Evolutionary conservation across 2,329 filamentous ascomycete genomes (phyloP).

Genomic region (Epicoccum sorghinum): DNA sequence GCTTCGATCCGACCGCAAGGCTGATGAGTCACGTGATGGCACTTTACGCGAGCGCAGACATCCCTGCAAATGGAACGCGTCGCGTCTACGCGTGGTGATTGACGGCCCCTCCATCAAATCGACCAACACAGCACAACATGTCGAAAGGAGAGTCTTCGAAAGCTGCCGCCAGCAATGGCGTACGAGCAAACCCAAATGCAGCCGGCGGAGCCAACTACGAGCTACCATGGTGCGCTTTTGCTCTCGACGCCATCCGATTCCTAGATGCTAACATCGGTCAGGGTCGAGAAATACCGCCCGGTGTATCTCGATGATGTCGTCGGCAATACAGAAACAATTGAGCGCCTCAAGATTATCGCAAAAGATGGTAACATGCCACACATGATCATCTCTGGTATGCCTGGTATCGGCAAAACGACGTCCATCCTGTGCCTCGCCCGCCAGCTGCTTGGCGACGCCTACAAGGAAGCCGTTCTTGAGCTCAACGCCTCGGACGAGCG

Average conservation of each 20-base stretch:
- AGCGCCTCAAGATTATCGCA: slow-evolving; percentile 96
- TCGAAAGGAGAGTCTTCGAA: slow-evolving; percentile 58
- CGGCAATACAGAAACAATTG: slow-evolving; percentile 96
- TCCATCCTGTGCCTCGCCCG: slow-evolving; percentile 91
- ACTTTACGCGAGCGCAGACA: not conserved
- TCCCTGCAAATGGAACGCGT: slow-evolving; percentile 15
- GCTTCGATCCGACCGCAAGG: not conserved
- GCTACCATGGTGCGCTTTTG: slow-evolving; percentile 70
- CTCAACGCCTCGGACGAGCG: slow-evolving; percentile 96
- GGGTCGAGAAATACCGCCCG: slow-evolving; percentile 98
- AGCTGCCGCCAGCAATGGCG: slow-evolving; percentile 51
- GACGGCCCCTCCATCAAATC: slow-evolving; percentile 19
- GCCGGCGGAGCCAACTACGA: slow-evolving; percentile 65
- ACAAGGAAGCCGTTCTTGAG: slow-evolving; percentile 97
- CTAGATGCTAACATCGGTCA: slow-evolving; percentile 44
- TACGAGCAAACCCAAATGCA: slow-evolving; percentile 49
- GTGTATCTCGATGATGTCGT: slow-evolving; percentile 96
- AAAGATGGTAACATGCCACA: slow-evolving; percentile 99
- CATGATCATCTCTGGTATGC: slow-evolving; percentile 99
- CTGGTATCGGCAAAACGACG: slow-evolving; percentile 97
- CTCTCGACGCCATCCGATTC: too few species aligned
- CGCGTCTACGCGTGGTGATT: slow-evolving; percentile 35
- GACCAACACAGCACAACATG: slow-evolving; percentile 43
- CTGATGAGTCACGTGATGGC: slow-evolving; percentile 20
- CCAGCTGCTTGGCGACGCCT: slow-evolving; percentile 87